Conservation (phyloP, 352 stramenopile genomes). For the Aphanomyces cochlioides region DNA sequence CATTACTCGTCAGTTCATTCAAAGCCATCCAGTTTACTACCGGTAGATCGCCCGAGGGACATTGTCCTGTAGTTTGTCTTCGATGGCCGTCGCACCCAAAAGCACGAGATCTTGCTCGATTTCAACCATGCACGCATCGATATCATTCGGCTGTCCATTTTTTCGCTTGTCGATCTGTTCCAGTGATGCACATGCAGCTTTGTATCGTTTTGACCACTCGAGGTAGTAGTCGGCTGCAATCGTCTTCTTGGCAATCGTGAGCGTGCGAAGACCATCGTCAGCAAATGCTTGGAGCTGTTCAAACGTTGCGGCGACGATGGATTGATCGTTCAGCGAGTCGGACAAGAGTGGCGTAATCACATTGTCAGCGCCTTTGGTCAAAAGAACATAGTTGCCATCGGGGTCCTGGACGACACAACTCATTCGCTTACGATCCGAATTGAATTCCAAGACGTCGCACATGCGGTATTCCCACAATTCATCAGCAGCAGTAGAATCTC, state of each 20-base stretch:
- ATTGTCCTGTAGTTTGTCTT: conserved; percentile 92
- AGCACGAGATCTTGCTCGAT: conserved; percentile 80
- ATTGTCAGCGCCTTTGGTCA: conserved; percentile 91
- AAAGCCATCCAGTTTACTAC: too few species aligned
- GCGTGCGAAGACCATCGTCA: conserved; percentile 74
- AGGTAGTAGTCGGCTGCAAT: conserved; percentile 49
- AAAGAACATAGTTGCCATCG: conserved; percentile 59
- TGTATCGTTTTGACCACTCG: conserved; percentile 59
- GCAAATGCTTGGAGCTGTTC: conserved; percentile 74
- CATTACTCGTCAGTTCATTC: neutral
- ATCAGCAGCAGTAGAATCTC: conserved; percentile 39
- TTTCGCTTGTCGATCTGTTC: conserved; percentile 55
- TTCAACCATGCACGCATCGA: conserved; percentile 66
- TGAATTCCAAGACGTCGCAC: conserved; percentile 95
- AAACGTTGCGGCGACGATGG: conserved; percentile 37
- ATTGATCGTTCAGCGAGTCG: conserved; percentile 37
- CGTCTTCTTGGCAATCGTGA: conserved; percentile 75
- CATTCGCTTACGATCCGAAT: conserved; percentile 83
- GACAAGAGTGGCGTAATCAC: conserved; percentile 83
- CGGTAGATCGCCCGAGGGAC: conserved; percentile 83
- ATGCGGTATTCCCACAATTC: conserved; percentile 57
- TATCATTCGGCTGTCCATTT: conserved; percentile 63
- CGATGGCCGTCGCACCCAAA: conserved; percentile 88
- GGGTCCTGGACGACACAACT: conserved; percentile 68
- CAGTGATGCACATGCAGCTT: conserved; percentile 60